Conservation (phyloP, 2,329 filamentous ascomycete species). For the Venturia nashicola region DNA sequence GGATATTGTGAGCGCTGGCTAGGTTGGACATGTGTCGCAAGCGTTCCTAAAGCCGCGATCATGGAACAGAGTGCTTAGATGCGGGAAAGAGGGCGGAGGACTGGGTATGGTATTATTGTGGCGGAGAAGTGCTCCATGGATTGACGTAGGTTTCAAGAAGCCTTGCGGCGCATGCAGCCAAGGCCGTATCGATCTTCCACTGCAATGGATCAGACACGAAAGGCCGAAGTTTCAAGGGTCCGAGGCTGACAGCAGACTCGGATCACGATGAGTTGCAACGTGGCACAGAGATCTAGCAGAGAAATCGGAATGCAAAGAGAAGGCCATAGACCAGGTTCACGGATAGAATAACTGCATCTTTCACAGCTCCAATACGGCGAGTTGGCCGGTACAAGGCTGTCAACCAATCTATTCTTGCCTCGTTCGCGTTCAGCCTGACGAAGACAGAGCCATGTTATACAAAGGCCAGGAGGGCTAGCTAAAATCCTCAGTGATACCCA, state of each 20-base stretch:
- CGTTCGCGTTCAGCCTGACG: not conserved
- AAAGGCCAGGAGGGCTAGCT: not conserved
- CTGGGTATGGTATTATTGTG: not conserved
- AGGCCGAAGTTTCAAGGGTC: not conserved
- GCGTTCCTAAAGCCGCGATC: not conserved
- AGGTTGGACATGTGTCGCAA: not conserved
- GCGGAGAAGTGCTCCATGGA: not conserved
- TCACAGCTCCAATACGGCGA: not conserved
- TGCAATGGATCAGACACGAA: not conserved
- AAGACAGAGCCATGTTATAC: not conserved
- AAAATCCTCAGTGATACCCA: constrained; percentile 3
- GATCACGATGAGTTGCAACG: not conserved
- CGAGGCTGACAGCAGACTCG: not conserved
- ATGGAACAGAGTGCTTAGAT: not conserved
- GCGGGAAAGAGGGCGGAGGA: not conserved
- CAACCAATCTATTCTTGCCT: not conserved
- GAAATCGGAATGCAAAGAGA: not conserved
- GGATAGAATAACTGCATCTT: not conserved
- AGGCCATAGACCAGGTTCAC: not conserved
- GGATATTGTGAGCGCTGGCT: not conserved
- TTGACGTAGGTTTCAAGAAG: not conserved
- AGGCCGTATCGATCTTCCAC: not conserved
- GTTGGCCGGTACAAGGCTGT: not conserved
- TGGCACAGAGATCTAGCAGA: not conserved
- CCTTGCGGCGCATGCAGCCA: not conserved